Evolutionary conservation across 495 filamentous ascomycete genomes (phyloP).

Genomic region (Viridothelium virens): DNA sequence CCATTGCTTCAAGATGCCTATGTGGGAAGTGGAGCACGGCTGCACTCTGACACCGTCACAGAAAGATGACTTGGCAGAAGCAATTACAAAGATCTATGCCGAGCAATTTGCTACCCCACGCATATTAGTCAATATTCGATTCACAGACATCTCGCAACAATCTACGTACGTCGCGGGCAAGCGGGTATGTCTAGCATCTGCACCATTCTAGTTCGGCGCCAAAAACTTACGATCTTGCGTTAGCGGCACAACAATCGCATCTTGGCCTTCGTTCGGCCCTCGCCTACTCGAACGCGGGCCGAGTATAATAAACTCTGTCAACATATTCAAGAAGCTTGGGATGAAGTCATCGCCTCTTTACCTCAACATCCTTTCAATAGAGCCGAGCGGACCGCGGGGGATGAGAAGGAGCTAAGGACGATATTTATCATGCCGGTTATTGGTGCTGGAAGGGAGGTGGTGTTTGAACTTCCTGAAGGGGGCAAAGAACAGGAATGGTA

Average conservation of each 20-base stretch:
- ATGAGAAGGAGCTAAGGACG: slow-evolving; percentile 22
- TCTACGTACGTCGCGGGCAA: not conserved
- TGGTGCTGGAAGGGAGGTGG: slow-evolving; percentile 23
- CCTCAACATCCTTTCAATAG: slow-evolving; percentile 12
- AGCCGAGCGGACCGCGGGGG: slow-evolving; percentile 4
- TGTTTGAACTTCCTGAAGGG: slow-evolving; percentile 25
- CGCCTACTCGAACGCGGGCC: slow-evolving; percentile 20
- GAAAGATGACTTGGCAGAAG: slow-evolving; percentile 24
- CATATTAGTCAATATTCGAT: slow-evolving; percentile 32
- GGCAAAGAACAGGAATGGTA: slow-evolving; percentile 30
- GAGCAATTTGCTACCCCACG: slow-evolving; percentile 24
- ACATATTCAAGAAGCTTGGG: slow-evolving; percentile 20
- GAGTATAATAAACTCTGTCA: slow-evolving; percentile 18
- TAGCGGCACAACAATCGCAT: slow-evolving; percentile 23
- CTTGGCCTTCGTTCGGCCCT: slow-evolving; percentile 24
- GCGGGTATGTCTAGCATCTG: not conserved
- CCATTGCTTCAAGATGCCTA: slow-evolving; percentile 24
- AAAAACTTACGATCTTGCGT: slow-evolving; percentile 3
- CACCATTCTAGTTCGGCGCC: slow-evolving; percentile 11
- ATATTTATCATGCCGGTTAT: slow-evolving; percentile 28
- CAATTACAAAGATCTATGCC: slow-evolving; percentile 29
- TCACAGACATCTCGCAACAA: slow-evolving; percentile 17
- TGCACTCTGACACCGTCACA: slow-evolving; percentile 23
- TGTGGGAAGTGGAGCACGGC: slow-evolving; percentile 30
- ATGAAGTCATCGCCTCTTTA: slow-evolving; percentile 14